Base-by-base conservation (phyloP, 2,329 filamentous ascomycete genomes). In the Aspergillus carbonarius region DNA sequence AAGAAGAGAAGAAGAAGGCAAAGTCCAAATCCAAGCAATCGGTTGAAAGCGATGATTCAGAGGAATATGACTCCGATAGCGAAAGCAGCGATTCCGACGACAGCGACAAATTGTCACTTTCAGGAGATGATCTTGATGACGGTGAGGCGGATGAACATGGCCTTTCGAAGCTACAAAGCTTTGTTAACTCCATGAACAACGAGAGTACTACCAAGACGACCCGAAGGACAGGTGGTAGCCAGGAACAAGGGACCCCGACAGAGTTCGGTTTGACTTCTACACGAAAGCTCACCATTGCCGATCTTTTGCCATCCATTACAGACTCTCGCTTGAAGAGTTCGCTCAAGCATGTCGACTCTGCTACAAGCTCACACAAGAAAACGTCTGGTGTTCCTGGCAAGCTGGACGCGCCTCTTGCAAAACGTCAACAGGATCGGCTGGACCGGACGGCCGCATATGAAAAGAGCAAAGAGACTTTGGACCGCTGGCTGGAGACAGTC, bases 401-500 rank as follows among this genome's bases (percentile, higher is more conserved):
- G 74, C 83, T 98, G 4, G 87, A 89, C 30, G 90, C 93, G 2
- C 93, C 93, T 13, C 82, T 97, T 5, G 86, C 91, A 1, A 92
- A 90, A 72, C 85, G 93, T 60, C 90, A 96, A 67, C 93, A 98
- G 74, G 92, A 93, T 71, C 87, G 88, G 51, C 77, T 97, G 15
- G 89, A 96, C 69, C 90, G 95, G 53, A 81, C 82, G 54, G 92
- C 87, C 23, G 95, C 95, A 2, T 96, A 93, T 67, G 87, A 92
- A 35, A 93, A 96, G 80, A 93, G 92, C 52, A 96, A 96, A 69
- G 89, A 97, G 74, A 93, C 92, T 0, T 81, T 99, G 25, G 87
- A 91, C 63, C 87, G 92, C 67, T 99, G 95, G 95, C 89, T 89
- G 32, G 93, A 97, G 60, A 98, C 95, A 0, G 92, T 99, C 69